phyloP scores from a whole-genome alignment of 768 basidiomycete species.

The Amanita pallidorosea region DNA sequence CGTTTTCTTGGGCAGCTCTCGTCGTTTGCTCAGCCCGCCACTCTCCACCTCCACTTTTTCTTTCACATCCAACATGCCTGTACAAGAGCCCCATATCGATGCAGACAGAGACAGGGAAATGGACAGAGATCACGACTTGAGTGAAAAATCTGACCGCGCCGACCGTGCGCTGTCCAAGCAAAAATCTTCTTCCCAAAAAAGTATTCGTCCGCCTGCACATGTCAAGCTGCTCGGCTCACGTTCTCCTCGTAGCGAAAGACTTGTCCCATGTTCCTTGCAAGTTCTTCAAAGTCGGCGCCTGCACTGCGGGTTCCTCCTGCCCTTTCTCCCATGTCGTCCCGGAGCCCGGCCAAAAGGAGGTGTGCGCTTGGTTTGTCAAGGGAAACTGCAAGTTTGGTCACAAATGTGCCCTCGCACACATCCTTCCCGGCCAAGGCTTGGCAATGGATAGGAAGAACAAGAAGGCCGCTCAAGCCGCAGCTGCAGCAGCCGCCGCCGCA shows the following conservation, averaged over 20 bases:
- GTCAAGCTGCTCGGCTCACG: neutral
- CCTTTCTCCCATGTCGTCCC: constrained; percentile 81
- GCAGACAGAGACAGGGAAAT: constrained; percentile 17
- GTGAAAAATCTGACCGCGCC: constrained; percentile 13
- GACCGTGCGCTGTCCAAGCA: constrained; percentile 17
- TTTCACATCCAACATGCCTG: constrained; percentile 1
- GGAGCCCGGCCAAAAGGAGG: constrained; percentile 75
- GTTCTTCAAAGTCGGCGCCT: constrained; percentile 91
- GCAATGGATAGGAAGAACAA: constrained; percentile 98
- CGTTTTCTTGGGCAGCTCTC: constrained; percentile 4
- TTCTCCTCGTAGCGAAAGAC: constrained; percentile 51
- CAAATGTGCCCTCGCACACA: constrained; percentile 89
- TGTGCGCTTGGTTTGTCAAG: constrained; percentile 87
- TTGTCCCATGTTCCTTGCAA: constrained; percentile 96
- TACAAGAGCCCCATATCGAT: constrained; percentile 9
- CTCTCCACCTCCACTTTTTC: neutral
- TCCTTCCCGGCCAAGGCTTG: constrained; percentile 90
- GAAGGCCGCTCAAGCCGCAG: constrained; percentile 71
- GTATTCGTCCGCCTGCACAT: constrained; percentile 9
- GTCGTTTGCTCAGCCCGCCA: constrained; percentile 2
- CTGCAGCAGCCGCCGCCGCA: constrained; percentile 32
- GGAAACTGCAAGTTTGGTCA: constrained; percentile 68
- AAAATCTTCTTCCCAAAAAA: constrained; percentile 19
- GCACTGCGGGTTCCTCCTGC: constrained; percentile 88
- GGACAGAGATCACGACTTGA: constrained; percentile 15